Evolutionary conservation across 192 early-diverging fungal genomes (phyloP).

Genomic region (Backusella mclennaniae): DNA sequence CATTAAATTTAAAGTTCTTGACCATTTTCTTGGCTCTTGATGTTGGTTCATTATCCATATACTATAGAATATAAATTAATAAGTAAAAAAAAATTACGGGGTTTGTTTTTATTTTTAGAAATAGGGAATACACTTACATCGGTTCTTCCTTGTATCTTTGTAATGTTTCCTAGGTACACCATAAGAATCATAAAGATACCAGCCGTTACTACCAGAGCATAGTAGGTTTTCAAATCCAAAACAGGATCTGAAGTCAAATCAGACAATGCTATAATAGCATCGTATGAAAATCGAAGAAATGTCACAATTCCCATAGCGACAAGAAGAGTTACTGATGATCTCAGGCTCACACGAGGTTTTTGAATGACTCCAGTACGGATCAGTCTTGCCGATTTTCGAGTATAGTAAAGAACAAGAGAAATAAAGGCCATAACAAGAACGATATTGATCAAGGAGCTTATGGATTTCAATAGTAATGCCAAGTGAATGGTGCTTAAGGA

Average conservation of each 20-base stretch:
- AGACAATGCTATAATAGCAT: background rate
- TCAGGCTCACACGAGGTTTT: background rate
- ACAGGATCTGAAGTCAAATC: background rate
- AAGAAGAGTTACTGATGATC: background rate
- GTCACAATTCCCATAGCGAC: background rate
- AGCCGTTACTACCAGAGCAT: background rate
- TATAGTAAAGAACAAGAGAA: background rate
- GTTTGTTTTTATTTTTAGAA: background rate
- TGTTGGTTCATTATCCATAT: background rate
- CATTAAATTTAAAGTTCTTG: background rate
- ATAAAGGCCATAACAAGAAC: background rate
- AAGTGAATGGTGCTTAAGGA: background rate
- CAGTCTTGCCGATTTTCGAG: background rate
- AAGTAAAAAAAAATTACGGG: background rate
- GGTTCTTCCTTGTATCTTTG: background rate
- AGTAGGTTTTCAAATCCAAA: background rate
- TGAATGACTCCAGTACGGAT: background rate
- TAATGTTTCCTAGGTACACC: conserved; percentile 1
- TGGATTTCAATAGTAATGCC: background rate
- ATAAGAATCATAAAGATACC: conserved; percentile 7
- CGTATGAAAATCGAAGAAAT: background rate
- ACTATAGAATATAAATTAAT: background rate
- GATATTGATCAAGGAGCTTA: background rate
- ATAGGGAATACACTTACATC: background rate
- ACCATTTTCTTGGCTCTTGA: background rate